phyloP scores from a whole-genome alignment of 2,329 filamentous ascomycete genomes.

The Epichloe amarillans region DNA sequence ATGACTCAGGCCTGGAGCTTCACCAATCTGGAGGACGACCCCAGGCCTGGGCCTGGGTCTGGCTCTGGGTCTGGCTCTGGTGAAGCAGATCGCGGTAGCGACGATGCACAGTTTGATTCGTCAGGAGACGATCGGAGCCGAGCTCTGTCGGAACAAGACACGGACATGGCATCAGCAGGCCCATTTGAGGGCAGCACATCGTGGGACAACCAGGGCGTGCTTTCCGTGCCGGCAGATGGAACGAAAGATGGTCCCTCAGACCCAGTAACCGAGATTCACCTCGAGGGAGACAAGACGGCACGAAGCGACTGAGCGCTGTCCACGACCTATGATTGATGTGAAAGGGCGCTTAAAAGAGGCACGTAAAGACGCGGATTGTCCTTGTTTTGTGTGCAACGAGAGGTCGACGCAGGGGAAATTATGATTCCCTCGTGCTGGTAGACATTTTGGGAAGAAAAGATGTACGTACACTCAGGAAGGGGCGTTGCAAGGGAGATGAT shows the following conservation, averaged over 20 bases:
- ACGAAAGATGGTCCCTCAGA: slow-evolving; percentile 26
- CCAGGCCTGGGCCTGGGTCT: slow-evolving; percentile 17
- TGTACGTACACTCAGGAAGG: background rate
- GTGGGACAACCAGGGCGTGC: slow-evolving; percentile 24
- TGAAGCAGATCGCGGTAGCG: slow-evolving; percentile 26
- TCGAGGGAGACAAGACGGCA: slow-evolving; percentile 25
- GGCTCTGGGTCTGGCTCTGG: slow-evolving; percentile 15
- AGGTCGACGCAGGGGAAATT: background rate
- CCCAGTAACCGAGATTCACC: slow-evolving; percentile 36
- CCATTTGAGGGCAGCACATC: slow-evolving; percentile 6
- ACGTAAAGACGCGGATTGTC: no score
- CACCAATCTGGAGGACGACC: slow-evolving; percentile 18
- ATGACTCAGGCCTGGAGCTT: slow-evolving; percentile 35
- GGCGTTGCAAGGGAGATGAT: background rate
- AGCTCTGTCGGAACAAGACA: slow-evolving; percentile 16
- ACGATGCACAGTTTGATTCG: slow-evolving; percentile 29
- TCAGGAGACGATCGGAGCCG: slow-evolving; percentile 22
- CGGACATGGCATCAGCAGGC: slow-evolving; percentile 15
- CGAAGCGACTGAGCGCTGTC: slow-evolving; percentile 11
- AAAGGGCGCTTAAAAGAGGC: background rate
- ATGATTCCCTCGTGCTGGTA: background rate
- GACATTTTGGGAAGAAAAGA: background rate
- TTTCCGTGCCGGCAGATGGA: slow-evolving; percentile 25
- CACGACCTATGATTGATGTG: background rate
- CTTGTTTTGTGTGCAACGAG: background rate